Evolutionary conservation across 2,329 filamentous ascomycete genomes (phyloP).

Genomic region (Talaromyces sp.): DNA sequence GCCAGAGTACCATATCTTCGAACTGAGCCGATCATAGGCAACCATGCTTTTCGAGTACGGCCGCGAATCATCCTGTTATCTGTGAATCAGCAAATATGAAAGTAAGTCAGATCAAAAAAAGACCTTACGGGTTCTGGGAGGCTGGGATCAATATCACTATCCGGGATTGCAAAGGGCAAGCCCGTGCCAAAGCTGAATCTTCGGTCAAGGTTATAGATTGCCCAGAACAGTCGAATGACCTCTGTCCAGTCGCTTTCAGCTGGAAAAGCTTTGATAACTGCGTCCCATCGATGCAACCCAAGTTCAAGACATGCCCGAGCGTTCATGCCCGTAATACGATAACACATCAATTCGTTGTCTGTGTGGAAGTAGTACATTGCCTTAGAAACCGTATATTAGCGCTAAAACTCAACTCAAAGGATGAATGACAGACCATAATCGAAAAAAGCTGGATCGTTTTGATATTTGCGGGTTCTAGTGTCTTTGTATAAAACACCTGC

Average conservation of each 20-base stretch:
- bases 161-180: slow-evolving; percentile 79
- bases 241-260: slow-evolving; percentile 66
- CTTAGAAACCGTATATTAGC: slow-evolving; percentile 35
- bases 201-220: slow-evolving; percentile 78
- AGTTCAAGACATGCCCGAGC: slow-evolving; percentile 75
- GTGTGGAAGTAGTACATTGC: slow-evolving; percentile 78
- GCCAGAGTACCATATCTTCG: slow-evolving; percentile 81
- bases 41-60: slow-evolving; percentile 84
- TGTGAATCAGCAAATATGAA: slow-evolving; percentile 5
- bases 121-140: slow-evolving; percentile 72
- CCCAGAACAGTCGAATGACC: slow-evolving; percentile 77
- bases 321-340: slow-evolving; percentile 81
- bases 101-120: too few species aligned
- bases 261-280: slow-evolving; percentile 63
- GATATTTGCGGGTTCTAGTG: slow-evolving; percentile 57
- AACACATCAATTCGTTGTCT: slow-evolving; percentile 81
- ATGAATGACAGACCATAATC: slow-evolving; percentile 39
- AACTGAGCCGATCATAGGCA: slow-evolving; percentile 74
- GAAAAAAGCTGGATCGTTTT: slow-evolving; percentile 59
- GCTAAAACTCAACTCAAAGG: background rate
- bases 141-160: slow-evolving; percentile 77
- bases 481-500: slow-evolving; percentile 62
- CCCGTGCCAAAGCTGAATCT: slow-evolving; percentile 89
- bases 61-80: slow-evolving; percentile 38
- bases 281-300: slow-evolving; percentile 76